Evolutionary conservation across 2,329 filamentous ascomycete genomes (phyloP), one percentile per base, ranked within the genome.

Genomic region (Phialocephala subalpina): DNA sequence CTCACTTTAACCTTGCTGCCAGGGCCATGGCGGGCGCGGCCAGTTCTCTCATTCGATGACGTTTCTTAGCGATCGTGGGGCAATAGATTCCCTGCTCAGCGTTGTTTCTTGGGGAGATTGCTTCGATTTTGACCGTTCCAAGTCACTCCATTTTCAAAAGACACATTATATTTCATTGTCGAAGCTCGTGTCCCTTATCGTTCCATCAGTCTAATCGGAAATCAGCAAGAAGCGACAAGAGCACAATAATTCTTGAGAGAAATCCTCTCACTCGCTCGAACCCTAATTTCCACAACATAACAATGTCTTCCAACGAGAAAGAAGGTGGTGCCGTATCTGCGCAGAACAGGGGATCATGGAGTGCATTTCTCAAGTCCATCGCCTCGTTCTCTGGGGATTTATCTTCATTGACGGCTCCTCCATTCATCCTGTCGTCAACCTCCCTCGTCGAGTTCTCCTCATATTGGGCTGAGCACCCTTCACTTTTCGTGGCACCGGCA

Each of bases 331-430:
- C 68, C 27, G 67, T 77, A 25, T 73, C 74, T 60, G 69, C 72
- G 20, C 71, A 74, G 60, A 76, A 77, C 45, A 73, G 69, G 65
- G 72, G 73, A 25, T 74, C 74, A 22, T 77, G 76, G 76, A 72
- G 66, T 20, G 74, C 74, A 5, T 76, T 77, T 58, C 60, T 77
- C 14, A 76, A 74, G 86, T 93, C 91, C 57, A 92, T 94, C 76
- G 90, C 91, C 61, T 92, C 90, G 3, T 95, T 94, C 82, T 92
- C 91, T 75, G 92, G 92, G 74, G 92, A 95, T 78, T 86, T 94
- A 65, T 91, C 92, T 38, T 93, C 91, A 67, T 82, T 95, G 74
- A 94, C 92, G 40, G 92, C 92, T 45, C 92, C 92, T 62, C 92
- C 92, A 20, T 95, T 94, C 75, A 93, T 95, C 73, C 87, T 95